These are phyloP conservation scores for Eruca vesicaria DNA, from an alignment of 441 rosid genomes.

Conservation along the genomic window DNA sequence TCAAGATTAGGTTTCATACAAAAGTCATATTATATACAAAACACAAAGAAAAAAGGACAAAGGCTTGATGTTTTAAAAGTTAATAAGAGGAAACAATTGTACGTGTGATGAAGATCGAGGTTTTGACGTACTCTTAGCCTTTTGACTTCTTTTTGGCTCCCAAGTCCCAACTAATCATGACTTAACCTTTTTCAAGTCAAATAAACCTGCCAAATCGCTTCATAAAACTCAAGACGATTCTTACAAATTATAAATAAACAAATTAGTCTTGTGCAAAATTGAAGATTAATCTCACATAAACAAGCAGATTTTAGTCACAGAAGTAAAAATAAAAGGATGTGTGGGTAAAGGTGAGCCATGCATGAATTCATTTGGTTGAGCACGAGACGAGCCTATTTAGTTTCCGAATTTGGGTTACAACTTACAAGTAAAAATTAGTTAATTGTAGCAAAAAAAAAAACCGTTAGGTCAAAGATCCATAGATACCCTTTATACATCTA, in stretches of 20 bases:
- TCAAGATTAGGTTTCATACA: not conserved
- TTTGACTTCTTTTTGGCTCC: conserved; percentile 34
- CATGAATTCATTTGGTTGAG: not conserved
- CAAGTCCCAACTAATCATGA: conserved; percentile 31
- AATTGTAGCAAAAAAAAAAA: too few species aligned
- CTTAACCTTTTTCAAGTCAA: conserved; percentile 35
- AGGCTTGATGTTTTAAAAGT: conserved; percentile 18
- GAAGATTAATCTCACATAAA: not conserved
- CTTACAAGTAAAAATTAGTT: not conserved
- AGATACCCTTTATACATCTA: not conserved
- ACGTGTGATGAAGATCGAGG: conserved; percentile 34
- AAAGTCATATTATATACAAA: conserved; percentile 7
- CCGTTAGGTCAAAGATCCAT: not conserved
- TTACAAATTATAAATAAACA: not conserved
- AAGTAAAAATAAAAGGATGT: too few species aligned
- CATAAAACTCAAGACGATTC: conserved; percentile 1
- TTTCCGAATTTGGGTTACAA: not conserved
- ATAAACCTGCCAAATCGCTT: conserved; percentile 26
- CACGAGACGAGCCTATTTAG: not conserved
- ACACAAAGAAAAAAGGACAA: conserved; percentile 1
- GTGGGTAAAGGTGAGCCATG: not conserved
- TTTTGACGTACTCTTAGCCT: conserved; percentile 32
- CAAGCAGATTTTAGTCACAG: not conserved
- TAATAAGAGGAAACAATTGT: conserved; percentile 25
- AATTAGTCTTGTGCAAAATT: not conserved